phyloP scores from a whole-genome alignment of 345 rosid genomes.

The Rhizophora mangle region DNA sequence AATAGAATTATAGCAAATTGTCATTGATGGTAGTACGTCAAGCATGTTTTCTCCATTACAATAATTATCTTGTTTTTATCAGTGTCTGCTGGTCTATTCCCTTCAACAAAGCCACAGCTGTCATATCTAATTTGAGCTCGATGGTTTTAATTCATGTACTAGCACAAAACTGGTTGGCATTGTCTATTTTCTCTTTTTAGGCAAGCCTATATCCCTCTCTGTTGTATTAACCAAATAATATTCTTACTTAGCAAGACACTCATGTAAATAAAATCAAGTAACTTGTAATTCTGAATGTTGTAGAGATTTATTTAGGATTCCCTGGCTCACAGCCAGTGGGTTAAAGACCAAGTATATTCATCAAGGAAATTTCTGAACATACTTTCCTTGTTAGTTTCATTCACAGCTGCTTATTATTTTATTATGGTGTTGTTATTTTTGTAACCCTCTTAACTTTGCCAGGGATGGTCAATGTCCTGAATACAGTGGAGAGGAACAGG shows the following conservation, averaged over 20 bases:
- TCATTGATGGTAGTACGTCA: not conserved
- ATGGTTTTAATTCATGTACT: not conserved
- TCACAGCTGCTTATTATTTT: not conserved
- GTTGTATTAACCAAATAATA: not conserved
- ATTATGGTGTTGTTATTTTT: not conserved
- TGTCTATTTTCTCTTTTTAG: not conserved
- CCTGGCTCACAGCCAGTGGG: not conserved
- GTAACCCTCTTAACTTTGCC: slow-evolving; percentile 20
- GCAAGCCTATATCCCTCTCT: not conserved
- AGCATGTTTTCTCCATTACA: not conserved
- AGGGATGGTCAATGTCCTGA: slow-evolving; percentile 99
- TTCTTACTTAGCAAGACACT: not conserved
- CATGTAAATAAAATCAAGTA: not conserved
- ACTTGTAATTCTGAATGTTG: not conserved
- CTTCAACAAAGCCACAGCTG: not conserved
- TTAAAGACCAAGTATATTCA: not conserved
- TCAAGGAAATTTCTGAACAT: not conserved
- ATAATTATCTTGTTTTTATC: not conserved
- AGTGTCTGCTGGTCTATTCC: not conserved
- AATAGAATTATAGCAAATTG: not conserved
- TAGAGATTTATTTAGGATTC: not conserved
- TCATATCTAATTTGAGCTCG: not conserved
- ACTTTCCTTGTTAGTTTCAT: not conserved
- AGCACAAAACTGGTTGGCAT: not conserved
- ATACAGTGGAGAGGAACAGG: slow-evolving; percentile 82